phyloP scores from a whole-genome alignment of 2,329 filamentous ascomycete species.

The Monosporascus sp. region DNA sequence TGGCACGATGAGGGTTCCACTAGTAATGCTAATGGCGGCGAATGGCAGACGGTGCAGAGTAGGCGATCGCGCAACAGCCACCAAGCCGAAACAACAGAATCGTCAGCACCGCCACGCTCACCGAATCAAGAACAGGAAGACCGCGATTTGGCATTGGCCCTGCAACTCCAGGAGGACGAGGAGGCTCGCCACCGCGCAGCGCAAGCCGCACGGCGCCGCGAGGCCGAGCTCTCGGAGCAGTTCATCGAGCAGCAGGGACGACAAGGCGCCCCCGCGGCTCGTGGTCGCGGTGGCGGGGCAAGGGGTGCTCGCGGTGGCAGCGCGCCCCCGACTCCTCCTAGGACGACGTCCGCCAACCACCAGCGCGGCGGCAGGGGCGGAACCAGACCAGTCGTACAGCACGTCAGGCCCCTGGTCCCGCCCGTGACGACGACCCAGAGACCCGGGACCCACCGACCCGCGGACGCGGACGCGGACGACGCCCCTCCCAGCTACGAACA shows the following conservation, averaged over 20 bases:
- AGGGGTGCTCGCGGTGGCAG: constrained; percentile 16
- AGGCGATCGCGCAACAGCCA: constrained; percentile 23
- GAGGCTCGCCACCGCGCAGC: constrained; percentile 66
- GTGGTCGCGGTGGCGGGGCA: constrained; percentile 10
- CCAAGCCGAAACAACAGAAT: constrained; percentile 8
- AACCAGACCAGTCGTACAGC: constrained; percentile 24
- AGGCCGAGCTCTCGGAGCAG: constrained; percentile 63
- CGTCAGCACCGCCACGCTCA: constrained; percentile 26
- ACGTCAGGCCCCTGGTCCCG: constrained; percentile 42
- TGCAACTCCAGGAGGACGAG: constrained; percentile 93
- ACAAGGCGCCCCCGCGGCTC: constrained; percentile 15
- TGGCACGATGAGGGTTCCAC: constrained; percentile 15
- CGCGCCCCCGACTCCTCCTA: constrained; percentile 17
- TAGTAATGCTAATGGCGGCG: constrained; percentile 28
- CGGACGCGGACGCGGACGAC: constrained; percentile 40
- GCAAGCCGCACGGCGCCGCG: constrained; percentile 57
- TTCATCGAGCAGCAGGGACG: constrained; percentile 62
- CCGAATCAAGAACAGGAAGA: constrained; percentile 66
- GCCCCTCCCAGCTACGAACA: constrained; percentile 56
- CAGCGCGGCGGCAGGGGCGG: constrained; percentile 14
- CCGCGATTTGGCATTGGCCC: constrained; percentile 77
- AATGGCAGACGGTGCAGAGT: constrained; percentile 53
- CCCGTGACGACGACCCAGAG: constrained; percentile 27
- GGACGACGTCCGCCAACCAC: constrained; percentile 19
- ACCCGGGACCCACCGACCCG: constrained; percentile 25